Conservation (phyloP, 768 basidiomycete genomes). For the Auricularia auricula-judae region DNA sequence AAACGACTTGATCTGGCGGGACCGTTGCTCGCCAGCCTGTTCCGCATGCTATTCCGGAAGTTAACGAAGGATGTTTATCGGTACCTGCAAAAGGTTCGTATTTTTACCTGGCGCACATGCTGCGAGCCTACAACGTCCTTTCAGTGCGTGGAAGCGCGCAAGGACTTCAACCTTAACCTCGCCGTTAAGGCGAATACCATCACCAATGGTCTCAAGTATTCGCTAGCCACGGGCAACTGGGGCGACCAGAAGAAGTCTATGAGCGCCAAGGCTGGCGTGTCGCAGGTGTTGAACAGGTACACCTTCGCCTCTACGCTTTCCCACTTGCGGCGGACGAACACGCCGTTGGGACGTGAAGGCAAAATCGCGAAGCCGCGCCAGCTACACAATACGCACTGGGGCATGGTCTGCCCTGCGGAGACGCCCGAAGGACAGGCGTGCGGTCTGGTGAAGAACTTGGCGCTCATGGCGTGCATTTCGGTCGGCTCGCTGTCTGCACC, state of each 20-base stretch:
- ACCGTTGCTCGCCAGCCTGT: conserved; percentile 89
- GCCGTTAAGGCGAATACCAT: conserved; percentile 97
- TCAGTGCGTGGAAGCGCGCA: conserved; percentile 92
- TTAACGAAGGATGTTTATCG: conserved; percentile 95
- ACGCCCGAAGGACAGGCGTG: conserved; percentile 99
- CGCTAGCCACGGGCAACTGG: conserved; percentile 98
- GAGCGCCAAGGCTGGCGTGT: conserved; percentile 96
- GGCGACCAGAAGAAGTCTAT: conserved; percentile 98
- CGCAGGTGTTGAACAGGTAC: conserved; percentile 96
- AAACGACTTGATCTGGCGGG: conserved; percentile 95
- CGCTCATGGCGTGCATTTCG: conserved; percentile 95
- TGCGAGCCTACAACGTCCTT: conserved; percentile 6
- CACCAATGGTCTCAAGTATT: conserved; percentile 96
- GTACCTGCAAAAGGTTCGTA: conserved; percentile 83
- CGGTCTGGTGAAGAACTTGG: conserved; percentile 96
- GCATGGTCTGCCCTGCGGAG: conserved; percentile 99
- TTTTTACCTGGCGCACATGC: not conserved
- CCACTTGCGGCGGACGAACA: conserved; percentile 95
- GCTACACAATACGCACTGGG: conserved; percentile 99
- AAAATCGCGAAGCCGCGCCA: conserved; percentile 99
- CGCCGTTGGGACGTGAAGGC: conserved; percentile 93
- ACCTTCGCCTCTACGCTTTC: conserved; percentile 98
- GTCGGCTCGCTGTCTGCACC: conserved; percentile 94
- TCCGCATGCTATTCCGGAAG: conserved; percentile 96
- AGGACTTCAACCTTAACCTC: conserved; percentile 82